Base-by-base conservation (phyloP, 495 filamentous ascomycete species). In the Tetracladium marchalianum region DNA sequence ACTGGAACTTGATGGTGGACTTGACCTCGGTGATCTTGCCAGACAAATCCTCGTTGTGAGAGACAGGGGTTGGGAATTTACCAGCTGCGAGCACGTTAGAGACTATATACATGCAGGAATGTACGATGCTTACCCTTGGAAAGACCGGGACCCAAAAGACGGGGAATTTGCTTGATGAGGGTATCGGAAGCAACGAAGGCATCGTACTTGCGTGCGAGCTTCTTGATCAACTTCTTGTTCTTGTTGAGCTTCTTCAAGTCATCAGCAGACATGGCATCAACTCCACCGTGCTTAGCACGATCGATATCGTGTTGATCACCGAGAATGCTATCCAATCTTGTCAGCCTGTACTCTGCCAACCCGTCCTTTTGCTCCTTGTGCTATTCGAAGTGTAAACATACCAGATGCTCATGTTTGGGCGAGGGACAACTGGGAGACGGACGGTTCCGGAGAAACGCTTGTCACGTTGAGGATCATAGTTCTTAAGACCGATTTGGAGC, bases 141-240 rank as follows among this genome's bases (percentile, higher is more conserved):
- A 27, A 96, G 84, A 87, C 90, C 90, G 55, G 90, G 92, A 63
- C 92, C 92, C 58, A 98, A 72, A 61, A 98, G 88, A 93, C 92
- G 92, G 54, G 92, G 92, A 62, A 98, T 97, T 80, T 97, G 93
- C 79, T 93, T 95, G 81, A 98, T 94, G 56, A 98, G 72, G 63
- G 82, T 70, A 62, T 98, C 92, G 64, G 90, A 96, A 64, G 92
- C 83, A 63, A 98, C 71, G 75, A 98, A 98, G 56, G 90, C 90
- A 74, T 98, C 93, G 81, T 98, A 97, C 77, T 97, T 97, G 77
- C 89, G 87, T 54, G 92, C 93, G 51, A 98, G 86, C 82, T 97
- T 98, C 85, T 98, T 98, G 83, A 98, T 96, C 59, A 98, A 81
- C 82, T 98, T 98, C 84, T 98, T 98, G 85, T 98, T 98, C 85